Conservation (phyloP, 108 stramenopile species). For the Cyclotella kingstonii region DNA sequence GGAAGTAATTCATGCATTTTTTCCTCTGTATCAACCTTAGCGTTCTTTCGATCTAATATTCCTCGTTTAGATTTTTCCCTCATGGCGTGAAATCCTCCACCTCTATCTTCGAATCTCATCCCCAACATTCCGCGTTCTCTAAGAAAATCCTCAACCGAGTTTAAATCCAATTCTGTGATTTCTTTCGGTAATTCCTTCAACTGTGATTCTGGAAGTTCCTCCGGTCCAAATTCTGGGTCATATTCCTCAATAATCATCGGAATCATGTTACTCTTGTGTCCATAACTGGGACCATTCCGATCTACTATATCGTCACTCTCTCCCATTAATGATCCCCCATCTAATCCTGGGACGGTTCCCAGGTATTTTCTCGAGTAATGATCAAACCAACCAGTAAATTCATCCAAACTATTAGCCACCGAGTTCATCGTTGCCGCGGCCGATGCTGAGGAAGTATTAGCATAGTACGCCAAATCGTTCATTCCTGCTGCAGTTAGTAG, state of each 20-base stretch:
- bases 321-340: constrained; percentile 25
- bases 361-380: constrained; percentile 45
- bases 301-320: constrained; percentile 6
- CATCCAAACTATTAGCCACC: constrained; percentile 28
- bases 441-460: constrained; percentile 15
- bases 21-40: background rate
- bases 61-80: constrained; percentile 7
- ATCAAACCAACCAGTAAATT: constrained; percentile 45
- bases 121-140: constrained; percentile 37
- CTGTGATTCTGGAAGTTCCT: constrained; percentile 41
- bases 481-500: constrained; percentile 22
- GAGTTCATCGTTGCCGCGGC: constrained; percentile 9
- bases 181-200: constrained; percentile 38
- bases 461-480: constrained; percentile 24
- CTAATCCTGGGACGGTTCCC: constrained; percentile 36
- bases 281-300: constrained; percentile 12
- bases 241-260: constrained; percentile 30
- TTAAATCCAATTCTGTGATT: constrained; percentile 34
- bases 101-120: constrained; percentile 52
- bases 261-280: background rate
- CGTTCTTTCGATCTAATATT: background rate
- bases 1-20: background rate
- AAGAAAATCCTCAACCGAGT: constrained; percentile 36
- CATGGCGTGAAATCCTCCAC: constrained; percentile 38
- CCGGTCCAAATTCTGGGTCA: constrained; percentile 42